Base-by-base conservation (phyloP, 768 basidiomycete species). In the Leccinellum rugosiceps region DNA sequence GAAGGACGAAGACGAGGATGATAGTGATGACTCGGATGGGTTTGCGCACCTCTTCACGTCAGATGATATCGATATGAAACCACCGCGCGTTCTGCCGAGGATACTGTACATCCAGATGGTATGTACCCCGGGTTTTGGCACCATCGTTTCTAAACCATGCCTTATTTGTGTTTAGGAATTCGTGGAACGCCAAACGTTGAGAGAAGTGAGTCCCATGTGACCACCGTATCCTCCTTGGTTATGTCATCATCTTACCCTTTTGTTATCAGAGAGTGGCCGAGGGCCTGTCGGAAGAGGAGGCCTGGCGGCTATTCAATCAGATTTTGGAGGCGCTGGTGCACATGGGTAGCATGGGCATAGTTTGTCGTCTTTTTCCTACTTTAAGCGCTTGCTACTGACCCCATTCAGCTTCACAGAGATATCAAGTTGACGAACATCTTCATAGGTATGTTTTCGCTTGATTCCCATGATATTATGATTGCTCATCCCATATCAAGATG, bases 61-160 rank as follows among this genome's bases (percentile, higher is more conserved):
- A 2, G 71, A 76, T 6, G 77, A 77, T 11, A 19, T 10, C 4
- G 66, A 74, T 47, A 46, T 30, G 61, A 73, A 68, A 58, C 65
- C 62, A n/a, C 69, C 70, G 32, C 65, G 59, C 6, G 69, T 72
- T 14, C 55, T 69, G 19, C 71, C 71, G 3, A 70, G 90, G 58
- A 92, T 88, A 8, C 75, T 97, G 19, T 98, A 96, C 67, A 98
- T 98, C 53, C 93, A 96, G 71, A 98, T 98, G 94, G 92, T 89
- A 77, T 50, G 48, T 58, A n/a, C 6, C 26, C 21, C 4, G 2
- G 17, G 26, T 34, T 6, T 55, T 47, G 19, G 10, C n/a, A 5
- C 44, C 44, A 6, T 41, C 10, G 38, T 13, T n/a, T 19, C 15
- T 3, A n/a, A 31, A 28, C 58, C 4, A 50, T n/a, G 19, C 3